Evolutionary conservation across 192 early-diverging fungal genomes (phyloP).

Genomic region (Thoreauomyces humboldtii): DNA sequence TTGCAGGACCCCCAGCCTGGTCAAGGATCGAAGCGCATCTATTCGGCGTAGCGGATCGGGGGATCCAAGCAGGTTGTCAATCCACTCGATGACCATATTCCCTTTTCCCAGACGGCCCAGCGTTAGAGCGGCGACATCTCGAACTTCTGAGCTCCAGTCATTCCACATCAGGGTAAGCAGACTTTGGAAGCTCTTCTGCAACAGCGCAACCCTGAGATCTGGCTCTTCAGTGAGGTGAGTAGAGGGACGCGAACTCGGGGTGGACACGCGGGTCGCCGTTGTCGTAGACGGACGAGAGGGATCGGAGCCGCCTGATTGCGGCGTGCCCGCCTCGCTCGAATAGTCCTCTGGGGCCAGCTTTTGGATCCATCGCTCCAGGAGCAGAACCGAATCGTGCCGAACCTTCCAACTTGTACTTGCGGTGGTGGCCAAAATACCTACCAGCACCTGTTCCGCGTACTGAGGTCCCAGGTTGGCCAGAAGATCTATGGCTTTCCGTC

Average conservation of each 20-base stretch:
- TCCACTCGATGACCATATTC: constrained; percentile 37
- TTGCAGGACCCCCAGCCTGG: constrained; percentile 32
- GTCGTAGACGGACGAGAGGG: not conserved
- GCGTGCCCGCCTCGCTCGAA: not conserved
- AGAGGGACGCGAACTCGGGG: not conserved
- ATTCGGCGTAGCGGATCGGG: constrained; percentile 41
- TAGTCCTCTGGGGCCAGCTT: constrained; percentile 16
- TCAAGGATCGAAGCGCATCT: constrained; percentile 43
- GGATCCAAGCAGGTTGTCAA: constrained; percentile 34
- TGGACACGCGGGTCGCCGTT: not conserved
- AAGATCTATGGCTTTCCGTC: constrained; percentile 17
- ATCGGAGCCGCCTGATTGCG: not conserved
- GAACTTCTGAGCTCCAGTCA: constrained; percentile 46
- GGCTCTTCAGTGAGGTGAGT: not conserved
- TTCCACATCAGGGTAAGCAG: constrained; percentile 51
- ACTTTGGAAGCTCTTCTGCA: constrained; percentile 11
- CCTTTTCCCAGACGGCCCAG: constrained; percentile 41
- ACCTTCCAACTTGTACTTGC: constrained; percentile 44
- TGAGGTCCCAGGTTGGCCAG: constrained; percentile 19
- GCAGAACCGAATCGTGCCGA: constrained; percentile 36
- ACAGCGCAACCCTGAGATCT: not conserved
- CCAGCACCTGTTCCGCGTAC: constrained; percentile 34
- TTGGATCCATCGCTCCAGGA: constrained; percentile 41
- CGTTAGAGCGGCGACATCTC: constrained; percentile 31
- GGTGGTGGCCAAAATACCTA: constrained; percentile 28